These are phyloP conservation scores for Penicillium atrosanguineum DNA, from an alignment of 495 filamentous ascomycete genomes.

Conservation along the genomic window DNA sequence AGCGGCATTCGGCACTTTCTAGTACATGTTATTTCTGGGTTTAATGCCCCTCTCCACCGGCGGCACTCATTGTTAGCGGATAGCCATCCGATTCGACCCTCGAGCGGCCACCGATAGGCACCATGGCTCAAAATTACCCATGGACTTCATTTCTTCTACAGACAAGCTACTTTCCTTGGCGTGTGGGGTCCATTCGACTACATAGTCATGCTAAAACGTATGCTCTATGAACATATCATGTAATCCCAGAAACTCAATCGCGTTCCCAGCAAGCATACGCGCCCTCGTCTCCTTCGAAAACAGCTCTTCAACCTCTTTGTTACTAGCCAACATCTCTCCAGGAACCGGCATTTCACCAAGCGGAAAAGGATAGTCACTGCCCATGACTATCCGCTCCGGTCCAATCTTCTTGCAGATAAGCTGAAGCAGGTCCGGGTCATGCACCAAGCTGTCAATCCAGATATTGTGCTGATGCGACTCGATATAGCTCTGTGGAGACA, in stretches of 20 bases:
- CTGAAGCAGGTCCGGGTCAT: constrained; percentile 20
- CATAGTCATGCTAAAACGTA: not conserved
- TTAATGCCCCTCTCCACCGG: too few species aligned
- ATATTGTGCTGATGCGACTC: constrained; percentile 19
- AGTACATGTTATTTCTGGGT: too few species aligned
- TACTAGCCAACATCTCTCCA: constrained; percentile 19
- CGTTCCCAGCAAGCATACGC: constrained; percentile 22
- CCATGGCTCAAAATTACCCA: not conserved
- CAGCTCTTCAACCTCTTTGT: constrained; percentile 10
- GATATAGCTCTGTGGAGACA: constrained; percentile 16
- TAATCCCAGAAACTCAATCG: constrained; percentile 19
- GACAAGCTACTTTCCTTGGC: too few species aligned
- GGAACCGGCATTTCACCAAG: constrained; percentile 22
- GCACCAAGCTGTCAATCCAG: constrained; percentile 25
- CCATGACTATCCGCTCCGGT: constrained; percentile 17
- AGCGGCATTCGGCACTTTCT: too few species aligned
- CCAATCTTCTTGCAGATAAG: constrained; percentile 24
- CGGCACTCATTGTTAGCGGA: not conserved
- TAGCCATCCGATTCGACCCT: constrained; percentile 5
- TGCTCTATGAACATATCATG: constrained; percentile 5
- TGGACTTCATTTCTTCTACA: too few species aligned
- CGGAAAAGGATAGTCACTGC: constrained; percentile 27
- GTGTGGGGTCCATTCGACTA: too few species aligned
- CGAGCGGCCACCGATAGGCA: not conserved
- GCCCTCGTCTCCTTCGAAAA: constrained; percentile 15